These are phyloP conservation scores for Hypoxylon sp. DNA, from an alignment of 2,329 filamentous ascomycete genomes.

Conservation along the genomic window DNA sequence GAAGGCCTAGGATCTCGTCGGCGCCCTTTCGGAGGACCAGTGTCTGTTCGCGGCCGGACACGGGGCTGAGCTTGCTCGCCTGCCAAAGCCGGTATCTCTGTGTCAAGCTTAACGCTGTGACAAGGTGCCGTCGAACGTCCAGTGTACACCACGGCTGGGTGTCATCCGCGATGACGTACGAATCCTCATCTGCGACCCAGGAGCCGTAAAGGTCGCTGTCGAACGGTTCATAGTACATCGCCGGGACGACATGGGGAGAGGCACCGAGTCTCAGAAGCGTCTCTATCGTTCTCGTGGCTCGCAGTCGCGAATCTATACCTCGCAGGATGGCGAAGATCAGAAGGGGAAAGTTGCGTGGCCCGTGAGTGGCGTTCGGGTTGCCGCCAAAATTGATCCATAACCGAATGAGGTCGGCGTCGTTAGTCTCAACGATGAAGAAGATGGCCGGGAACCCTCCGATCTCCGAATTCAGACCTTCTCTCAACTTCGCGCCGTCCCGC, in stretches of 20 bases:
- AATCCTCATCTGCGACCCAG: conserved; percentile 2
- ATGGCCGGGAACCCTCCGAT: conserved; percentile 33
- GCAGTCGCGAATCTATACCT: conserved; percentile 2
- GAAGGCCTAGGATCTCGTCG: conserved; percentile 29
- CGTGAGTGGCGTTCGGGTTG: conserved; percentile 30
- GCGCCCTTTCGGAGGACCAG: conserved; percentile 21
- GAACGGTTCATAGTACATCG: conserved; percentile 28
- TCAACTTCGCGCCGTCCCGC: conserved; percentile 8
- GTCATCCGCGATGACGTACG: conserved; percentile 9
- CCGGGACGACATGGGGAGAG: conserved; percentile 29
- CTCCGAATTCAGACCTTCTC: conserved; percentile 25
- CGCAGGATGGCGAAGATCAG: conserved; percentile 35
- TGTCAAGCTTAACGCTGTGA: conserved; percentile 30
- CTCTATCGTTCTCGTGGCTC: conserved; percentile 21
- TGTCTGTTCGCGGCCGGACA: conserved; percentile 22
- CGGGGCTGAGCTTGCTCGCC: conserved; percentile 9
- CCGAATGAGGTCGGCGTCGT: conserved; percentile 29
- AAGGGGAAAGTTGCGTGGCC: conserved; percentile 23
- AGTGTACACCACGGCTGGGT: conserved; percentile 30
- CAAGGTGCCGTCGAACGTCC: conserved; percentile 9
- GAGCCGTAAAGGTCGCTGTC: conserved; percentile 24
- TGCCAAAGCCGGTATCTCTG: conserved; percentile 37
- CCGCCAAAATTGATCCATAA: conserved; percentile 36
- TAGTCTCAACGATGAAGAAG: conserved; percentile 36
- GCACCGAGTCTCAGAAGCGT: conserved; percentile 35